Conservation (phyloP, 2,329 filamentous ascomycete genomes). For the Tetracladium maxilliforme region DNA sequence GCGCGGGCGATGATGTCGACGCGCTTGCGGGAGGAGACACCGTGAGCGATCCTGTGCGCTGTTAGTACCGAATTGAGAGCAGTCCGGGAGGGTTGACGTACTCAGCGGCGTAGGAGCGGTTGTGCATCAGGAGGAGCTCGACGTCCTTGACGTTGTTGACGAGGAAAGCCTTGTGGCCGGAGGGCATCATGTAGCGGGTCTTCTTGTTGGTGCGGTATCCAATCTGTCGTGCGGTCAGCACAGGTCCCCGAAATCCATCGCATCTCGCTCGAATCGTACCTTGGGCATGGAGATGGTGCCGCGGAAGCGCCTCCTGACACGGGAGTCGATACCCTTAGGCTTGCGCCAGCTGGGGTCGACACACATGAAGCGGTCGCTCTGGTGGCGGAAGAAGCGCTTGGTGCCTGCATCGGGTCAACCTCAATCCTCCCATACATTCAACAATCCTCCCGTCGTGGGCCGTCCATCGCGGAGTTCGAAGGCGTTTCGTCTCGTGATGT, state of each 20-base stretch:
- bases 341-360: constrained; percentile 90
- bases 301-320: constrained; percentile 94
- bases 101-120: constrained; percentile 97
- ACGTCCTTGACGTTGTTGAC: constrained; percentile 94
- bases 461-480: constrained; percentile 3
- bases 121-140: constrained; percentile 99
- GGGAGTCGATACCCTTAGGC: constrained; percentile 99
- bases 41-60: constrained; percentile 72
- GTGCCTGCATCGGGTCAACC: constrained; percentile 48
- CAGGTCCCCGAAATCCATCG: constrained; percentile 1
- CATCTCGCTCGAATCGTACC: constrained; percentile 44
- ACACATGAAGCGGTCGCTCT: constrained; percentile 93
- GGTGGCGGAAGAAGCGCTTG: constrained; percentile 92
- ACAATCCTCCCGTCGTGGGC: constrained; percentile 11
- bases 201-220: constrained; percentile 99
- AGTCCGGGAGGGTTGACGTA: constrained; percentile 35
- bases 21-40: constrained; percentile 96
- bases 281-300: constrained; percentile 94
- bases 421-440: constrained; percentile 19
- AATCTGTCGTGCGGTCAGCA: constrained; percentile 62
- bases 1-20: constrained; percentile 95
- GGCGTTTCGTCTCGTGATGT: no score
- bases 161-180: constrained; percentile 98
- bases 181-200: constrained; percentile 97
- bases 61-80: constrained; percentile 17